Conservation (phyloP, 1,284 basidiomycete genomes). For the Cerrena zonata region DNA sequence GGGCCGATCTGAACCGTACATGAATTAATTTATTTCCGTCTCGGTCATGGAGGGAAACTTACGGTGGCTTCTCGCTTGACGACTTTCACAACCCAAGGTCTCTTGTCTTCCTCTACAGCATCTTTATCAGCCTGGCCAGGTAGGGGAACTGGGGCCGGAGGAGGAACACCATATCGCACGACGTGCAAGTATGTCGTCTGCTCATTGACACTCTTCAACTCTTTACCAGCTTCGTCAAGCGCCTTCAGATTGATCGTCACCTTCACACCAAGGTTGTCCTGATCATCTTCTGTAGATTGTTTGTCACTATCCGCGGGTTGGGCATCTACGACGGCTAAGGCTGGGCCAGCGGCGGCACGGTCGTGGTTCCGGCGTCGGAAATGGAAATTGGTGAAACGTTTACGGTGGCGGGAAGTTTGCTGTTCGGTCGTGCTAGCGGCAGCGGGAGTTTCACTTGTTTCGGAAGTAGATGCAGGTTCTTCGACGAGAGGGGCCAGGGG, state of each 20-base stretch:
- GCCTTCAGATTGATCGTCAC: constrained; percentile 73
- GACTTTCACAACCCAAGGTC: constrained; percentile 85
- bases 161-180: constrained; percentile 56
- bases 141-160: constrained; percentile 26
- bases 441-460: constrained; percentile 14
- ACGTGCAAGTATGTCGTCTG: constrained; percentile 83
- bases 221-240: constrained; percentile 63
- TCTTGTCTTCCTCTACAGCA: constrained; percentile 39
- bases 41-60: constrained; percentile 19
- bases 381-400: constrained; percentile 61
- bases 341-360: constrained; percentile 60
- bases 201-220: constrained; percentile 65
- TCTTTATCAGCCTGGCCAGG: constrained; percentile 19
- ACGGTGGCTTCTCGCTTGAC: constrained; percentile 82
- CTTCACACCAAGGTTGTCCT: constrained; percentile 62
- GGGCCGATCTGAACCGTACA: constrained; percentile 66
- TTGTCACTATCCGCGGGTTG: constrained; percentile 28
- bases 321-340: constrained; percentile 69
- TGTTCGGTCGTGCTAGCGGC: constrained; percentile 12
- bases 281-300: constrained; percentile 33
- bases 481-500: constrained; percentile 11
- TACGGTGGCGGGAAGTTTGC: constrained; percentile 27
- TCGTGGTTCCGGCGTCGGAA: constrained; percentile 50
- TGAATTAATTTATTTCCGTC: constrained; percentile 2
- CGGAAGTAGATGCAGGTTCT: constrained; percentile 14